Evolutionary conservation across 495 filamentous ascomycete species (phyloP).

Genomic region (Aspergillus diversus): DNA sequence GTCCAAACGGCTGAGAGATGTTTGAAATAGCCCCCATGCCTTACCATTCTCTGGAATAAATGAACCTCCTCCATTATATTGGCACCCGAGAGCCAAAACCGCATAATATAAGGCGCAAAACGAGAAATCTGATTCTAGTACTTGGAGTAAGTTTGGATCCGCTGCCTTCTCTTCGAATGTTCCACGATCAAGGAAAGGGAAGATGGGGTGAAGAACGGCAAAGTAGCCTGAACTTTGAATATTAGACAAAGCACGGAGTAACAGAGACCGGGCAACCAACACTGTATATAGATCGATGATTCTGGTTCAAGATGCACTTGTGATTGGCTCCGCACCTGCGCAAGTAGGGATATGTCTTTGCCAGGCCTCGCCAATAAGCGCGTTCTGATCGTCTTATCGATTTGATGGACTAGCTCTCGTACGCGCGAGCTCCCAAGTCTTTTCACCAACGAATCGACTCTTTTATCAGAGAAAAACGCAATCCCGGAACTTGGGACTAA

Average conservation of each 20-base stretch:
- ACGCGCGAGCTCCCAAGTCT: slow-evolving; percentile 8
- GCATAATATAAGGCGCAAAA: slow-evolving; percentile 35
- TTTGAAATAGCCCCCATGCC: slow-evolving; percentile 33
- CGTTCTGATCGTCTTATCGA: slow-evolving; percentile 12
- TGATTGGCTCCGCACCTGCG: background rate
- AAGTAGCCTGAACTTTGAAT: slow-evolving; percentile 9
- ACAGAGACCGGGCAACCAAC: background rate
- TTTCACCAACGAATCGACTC: slow-evolving; percentile 10
- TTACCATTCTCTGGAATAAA: slow-evolving; percentile 32
- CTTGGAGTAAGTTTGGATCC: background rate
- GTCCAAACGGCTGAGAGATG: slow-evolving; percentile 20
- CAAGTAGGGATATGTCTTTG: slow-evolving; percentile 2
- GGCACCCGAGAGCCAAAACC: slow-evolving; percentile 36
- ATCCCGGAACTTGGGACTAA: slow-evolving; percentile 15
- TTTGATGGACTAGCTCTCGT: slow-evolving; percentile 10
- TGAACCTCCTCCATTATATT: slow-evolving; percentile 27
- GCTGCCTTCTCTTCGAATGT: slow-evolving; percentile 9
- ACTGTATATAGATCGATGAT: background rate
- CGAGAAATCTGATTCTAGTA: background rate
- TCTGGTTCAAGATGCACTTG: background rate
- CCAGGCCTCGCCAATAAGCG: slow-evolving; percentile 8
- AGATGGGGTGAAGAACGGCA: slow-evolving; percentile 13
- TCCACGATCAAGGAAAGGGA: slow-evolving; percentile 11
- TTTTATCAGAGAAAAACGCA: slow-evolving; percentile 16
- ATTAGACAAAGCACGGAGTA: background rate